A percentile compares a stretch with the other conserved stretches of the same genome.
phyloP scores from a whole-genome alignment of 352 stramenopile genomes.

The Pythium scleroteichum region DNA sequence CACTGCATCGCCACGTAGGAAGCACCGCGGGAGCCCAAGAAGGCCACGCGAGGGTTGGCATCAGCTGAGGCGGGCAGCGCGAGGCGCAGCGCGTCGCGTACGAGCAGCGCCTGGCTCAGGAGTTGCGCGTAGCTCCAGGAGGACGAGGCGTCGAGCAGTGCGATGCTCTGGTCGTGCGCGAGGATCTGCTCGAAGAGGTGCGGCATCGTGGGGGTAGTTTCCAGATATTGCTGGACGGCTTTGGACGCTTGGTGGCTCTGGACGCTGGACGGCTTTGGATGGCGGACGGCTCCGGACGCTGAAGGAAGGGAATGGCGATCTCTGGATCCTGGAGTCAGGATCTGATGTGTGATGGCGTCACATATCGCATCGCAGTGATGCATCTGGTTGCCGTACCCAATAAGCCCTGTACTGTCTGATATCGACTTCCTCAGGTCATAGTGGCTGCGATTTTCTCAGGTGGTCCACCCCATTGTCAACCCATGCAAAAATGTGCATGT shows the following conservation, averaged over 20 bases:
- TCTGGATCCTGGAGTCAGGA: constrained; percentile 67
- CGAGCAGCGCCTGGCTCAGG: constrained; percentile 30
- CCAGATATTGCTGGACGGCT: no score
- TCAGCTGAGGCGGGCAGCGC: not conserved
- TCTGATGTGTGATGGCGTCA: constrained; percentile 63
- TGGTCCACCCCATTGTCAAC: constrained; percentile 69
- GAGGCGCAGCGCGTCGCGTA: constrained; percentile 37
- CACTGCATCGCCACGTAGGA: constrained; percentile 72
- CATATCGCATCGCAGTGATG: no score
- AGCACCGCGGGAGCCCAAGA: constrained; percentile 43
- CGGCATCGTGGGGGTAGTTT: no score
- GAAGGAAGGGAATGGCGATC: constrained; percentile 48
- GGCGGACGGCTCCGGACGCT: no score
- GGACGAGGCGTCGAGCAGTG: constrained; percentile 22
- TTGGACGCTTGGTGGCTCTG: no score
- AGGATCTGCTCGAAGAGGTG: constrained; percentile 34
- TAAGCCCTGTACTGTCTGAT: no score
- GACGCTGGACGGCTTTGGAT: no score
- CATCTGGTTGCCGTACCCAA: no score
- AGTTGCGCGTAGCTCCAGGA: constrained; percentile 51
- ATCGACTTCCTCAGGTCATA: no score
- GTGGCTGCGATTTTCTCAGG: no score
- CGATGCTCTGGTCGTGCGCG: constrained; percentile 14
- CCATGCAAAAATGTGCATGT: no score
- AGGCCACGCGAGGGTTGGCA: constrained; percentile 30